phyloP scores from a whole-genome alignment of 2,329 filamentous ascomycete species.

The Colletotrichum simmondsii region DNA sequence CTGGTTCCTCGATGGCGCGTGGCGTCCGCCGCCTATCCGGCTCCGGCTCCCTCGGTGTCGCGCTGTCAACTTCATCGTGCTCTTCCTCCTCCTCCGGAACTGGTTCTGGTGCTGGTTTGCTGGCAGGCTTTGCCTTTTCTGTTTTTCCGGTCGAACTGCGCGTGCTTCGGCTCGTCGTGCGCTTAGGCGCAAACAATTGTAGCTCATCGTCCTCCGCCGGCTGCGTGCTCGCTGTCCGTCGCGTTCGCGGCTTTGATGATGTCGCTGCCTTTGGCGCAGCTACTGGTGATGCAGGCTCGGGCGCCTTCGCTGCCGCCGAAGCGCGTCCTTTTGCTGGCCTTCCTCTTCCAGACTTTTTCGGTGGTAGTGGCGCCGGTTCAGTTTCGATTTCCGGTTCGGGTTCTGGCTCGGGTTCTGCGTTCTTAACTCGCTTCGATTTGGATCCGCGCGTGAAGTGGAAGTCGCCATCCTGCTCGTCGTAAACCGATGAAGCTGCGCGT shows the following conservation, averaged over 20 bases:
- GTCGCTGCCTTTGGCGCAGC: conserved; percentile 34
- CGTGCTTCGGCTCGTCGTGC: conserved; percentile 54
- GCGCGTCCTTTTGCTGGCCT: conserved; percentile 48
- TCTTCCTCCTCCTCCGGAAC: conserved; percentile 26
- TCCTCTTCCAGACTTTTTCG: conserved; percentile 53
- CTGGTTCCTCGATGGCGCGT: conserved; percentile 42
- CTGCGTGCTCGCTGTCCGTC: conserved; percentile 53
- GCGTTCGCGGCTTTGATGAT: conserved; percentile 44
- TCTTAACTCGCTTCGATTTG: conserved; percentile 74
- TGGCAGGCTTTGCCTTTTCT: conserved; percentile 37
- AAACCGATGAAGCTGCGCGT: conserved; percentile 45
- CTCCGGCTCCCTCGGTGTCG: conserved; percentile 32
- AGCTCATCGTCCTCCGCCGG: conserved; percentile 50
- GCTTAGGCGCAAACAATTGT: conserved; percentile 50
- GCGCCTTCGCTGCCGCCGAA: conserved; percentile 42
- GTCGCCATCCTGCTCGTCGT: conserved; percentile 80
- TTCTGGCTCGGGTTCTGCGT: conserved; percentile 57
- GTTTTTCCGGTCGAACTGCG: conserved; percentile 54
- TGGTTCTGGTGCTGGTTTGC: conserved; percentile 15
- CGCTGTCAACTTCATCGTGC: conserved; percentile 35
- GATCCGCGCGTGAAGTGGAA: conserved; percentile 79
- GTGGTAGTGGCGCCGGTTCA: conserved; percentile 44
- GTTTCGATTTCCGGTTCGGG: conserved; percentile 50
- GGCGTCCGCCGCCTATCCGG: conserved; percentile 30
- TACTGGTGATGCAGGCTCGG: conserved; percentile 37